phyloP scores from a whole-genome alignment of 2,329 filamentous ascomycete species.

The Chaetothyriales sp. region DNA sequence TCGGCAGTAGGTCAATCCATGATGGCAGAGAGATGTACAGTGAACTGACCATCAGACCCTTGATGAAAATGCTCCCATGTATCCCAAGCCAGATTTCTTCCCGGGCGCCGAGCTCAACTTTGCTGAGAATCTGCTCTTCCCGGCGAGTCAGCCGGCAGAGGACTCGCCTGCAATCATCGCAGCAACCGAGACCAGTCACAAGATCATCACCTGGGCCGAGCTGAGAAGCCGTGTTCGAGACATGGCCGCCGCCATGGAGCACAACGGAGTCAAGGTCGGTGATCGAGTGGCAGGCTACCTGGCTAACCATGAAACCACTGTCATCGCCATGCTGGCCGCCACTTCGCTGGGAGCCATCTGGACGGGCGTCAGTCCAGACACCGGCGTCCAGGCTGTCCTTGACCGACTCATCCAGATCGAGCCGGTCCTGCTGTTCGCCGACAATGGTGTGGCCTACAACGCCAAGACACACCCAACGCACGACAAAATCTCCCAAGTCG shows the following conservation, averaged over 20 bases:
- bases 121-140: conserved; percentile 85
- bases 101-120: conserved; percentile 69
- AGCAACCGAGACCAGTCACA: conserved; percentile 56
- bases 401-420: conserved; percentile 76
- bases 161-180: conserved; percentile 58
- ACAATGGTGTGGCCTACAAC: conserved; percentile 82
- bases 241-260: conserved; percentile 56
- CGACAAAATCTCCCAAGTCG: conserved; percentile 64
- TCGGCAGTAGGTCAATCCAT: conserved; percentile 20
- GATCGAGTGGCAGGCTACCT: conserved; percentile 59
- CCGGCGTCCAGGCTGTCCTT: conserved; percentile 75
- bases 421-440: conserved; percentile 67
- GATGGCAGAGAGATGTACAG: neutral
- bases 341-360: conserved; percentile 75
- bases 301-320: conserved; percentile 73
- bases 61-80: conserved; percentile 54
- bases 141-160: conserved; percentile 42
- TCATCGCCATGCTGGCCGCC: conserved; percentile 76
- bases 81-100: conserved; percentile 79
- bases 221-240: conserved; percentile 61
- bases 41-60: conserved; percentile 42
- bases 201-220: conserved; percentile 60
- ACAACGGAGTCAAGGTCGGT: conserved; percentile 45
- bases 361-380: conserved; percentile 88
- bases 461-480: conserved; percentile 73